Evolutionary conservation across 1,139 yeast species (phyloP).

Genomic region (Yamadazyma spencermartinsiae): DNA sequence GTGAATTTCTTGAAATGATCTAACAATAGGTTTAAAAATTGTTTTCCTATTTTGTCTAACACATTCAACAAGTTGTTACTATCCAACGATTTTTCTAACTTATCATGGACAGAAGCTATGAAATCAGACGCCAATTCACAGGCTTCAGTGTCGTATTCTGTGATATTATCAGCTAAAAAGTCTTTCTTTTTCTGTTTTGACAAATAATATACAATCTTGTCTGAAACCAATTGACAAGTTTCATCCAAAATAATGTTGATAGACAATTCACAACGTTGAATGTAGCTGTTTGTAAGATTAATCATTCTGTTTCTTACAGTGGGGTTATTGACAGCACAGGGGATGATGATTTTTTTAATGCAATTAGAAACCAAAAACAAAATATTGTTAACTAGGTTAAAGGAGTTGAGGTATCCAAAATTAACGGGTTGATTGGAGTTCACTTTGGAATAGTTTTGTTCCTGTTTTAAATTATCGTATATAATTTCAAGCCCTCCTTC

Average conservation of each 20-base stretch:
- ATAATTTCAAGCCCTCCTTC: slow-evolving; percentile 77
- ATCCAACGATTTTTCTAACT: slow-evolving; percentile 38
- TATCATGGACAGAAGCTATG: slow-evolving; percentile 44
- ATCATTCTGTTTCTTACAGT: slow-evolving; percentile 63
- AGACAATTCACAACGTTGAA: slow-evolving; percentile 67
- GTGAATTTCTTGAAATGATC: slow-evolving; percentile 76
- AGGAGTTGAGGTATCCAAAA: slow-evolving; percentile 49
- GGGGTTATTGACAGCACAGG: slow-evolving; percentile 66
- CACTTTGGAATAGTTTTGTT: slow-evolving; percentile 23
- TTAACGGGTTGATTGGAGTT: slow-evolving; percentile 28
- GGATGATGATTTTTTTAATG: slow-evolving; percentile 69
- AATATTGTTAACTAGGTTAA: slow-evolving; percentile 62
- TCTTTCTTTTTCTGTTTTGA: slow-evolving; percentile 42
- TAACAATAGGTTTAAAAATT: slow-evolving; percentile 59
- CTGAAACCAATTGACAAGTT: slow-evolving; percentile 50
- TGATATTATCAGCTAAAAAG: slow-evolving; percentile 42
- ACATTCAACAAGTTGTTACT: slow-evolving; percentile 56
- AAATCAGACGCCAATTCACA: slow-evolving; percentile 65
- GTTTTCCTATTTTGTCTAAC: slow-evolving; percentile 59
- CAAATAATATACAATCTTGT: slow-evolving; percentile 49
- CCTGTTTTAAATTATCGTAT: slow-evolving; percentile 43
- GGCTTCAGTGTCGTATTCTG: slow-evolving; percentile 62
- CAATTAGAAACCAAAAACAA: slow-evolving; percentile 69
- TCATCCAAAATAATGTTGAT: slow-evolving; percentile 66
- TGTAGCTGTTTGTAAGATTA: slow-evolving; percentile 63